Conservation (phyloP, 148 eudicot species). For the Rhododendron henanense region DNA sequence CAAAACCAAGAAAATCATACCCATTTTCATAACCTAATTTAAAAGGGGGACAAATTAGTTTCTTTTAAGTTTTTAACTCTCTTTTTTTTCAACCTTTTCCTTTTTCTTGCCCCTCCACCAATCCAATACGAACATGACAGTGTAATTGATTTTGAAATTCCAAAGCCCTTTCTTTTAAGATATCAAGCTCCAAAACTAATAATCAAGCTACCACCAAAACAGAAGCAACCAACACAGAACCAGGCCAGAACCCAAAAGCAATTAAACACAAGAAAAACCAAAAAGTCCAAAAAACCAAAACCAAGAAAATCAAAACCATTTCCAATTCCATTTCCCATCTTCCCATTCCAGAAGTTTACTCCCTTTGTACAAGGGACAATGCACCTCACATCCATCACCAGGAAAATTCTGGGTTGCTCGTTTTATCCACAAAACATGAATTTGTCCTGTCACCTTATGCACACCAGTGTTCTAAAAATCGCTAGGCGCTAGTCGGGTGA, state of each 20-base stretch:
- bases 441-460: background rate
- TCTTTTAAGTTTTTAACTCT: background rate
- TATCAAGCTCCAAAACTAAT: background rate
- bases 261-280: background rate
- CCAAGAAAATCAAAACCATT: background rate
- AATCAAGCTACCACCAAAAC: background rate
- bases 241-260: background rate
- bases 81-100: background rate
- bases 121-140: background rate
- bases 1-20: no score
- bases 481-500: no score
- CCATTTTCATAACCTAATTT: background rate
- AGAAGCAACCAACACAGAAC: background rate
- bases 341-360: background rate
- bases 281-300: background rate
- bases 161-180: background rate
- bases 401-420: background rate
- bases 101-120: background rate
- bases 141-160: background rate
- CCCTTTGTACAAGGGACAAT: background rate
- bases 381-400: background rate
- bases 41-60: background rate
- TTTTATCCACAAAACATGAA: background rate
- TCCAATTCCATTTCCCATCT: constrained; percentile 7
- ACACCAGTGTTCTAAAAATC: background rate